Conservation (phyloP, 768 basidiomycete species). For the Pulveroboletus ravenelii region DNA sequence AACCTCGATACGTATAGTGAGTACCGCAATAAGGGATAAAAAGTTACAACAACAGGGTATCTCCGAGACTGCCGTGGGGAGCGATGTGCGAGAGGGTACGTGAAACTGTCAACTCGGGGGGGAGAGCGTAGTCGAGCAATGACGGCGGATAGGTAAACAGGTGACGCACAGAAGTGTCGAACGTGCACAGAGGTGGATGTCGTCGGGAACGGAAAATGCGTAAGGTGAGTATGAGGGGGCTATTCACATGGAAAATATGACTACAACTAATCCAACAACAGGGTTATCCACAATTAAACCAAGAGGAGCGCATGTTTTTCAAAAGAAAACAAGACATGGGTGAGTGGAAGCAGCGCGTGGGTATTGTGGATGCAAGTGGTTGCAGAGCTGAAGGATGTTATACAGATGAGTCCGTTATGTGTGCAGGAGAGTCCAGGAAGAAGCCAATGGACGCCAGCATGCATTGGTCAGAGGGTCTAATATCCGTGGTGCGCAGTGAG, state of each 20-base stretch:
- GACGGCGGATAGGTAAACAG: constrained; percentile 5
- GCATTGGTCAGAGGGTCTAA: constrained; percentile 30
- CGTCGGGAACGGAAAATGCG: constrained; percentile 11
- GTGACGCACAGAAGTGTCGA: constrained; percentile 20
- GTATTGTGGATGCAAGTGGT: constrained; percentile 26
- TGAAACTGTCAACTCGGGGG: constrained; percentile 29
- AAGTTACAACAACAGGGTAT: constrained; percentile 34
- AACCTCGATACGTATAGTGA: constrained; percentile 26
- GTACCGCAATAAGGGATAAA: constrained; percentile 25
- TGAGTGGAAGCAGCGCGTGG: constrained; percentile 29
- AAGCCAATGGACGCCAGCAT: constrained; percentile 35
- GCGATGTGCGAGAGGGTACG: constrained; percentile 20
- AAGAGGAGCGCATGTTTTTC: constrained; percentile 22
- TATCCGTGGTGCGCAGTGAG: constrained; percentile 29
- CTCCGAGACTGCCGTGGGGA: constrained; percentile 27
- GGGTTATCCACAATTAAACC: constrained; percentile 33
- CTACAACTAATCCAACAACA: constrained; percentile 36
- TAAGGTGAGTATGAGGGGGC: constrained; percentile 22
- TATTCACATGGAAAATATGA: constrained; percentile 31
- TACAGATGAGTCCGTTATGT: constrained; percentile 31
- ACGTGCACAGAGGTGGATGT: constrained; percentile 8
- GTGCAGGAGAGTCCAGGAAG: constrained; percentile 23
- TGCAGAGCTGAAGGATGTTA: constrained; percentile 20
- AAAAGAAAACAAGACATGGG: not conserved
- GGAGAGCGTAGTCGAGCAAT: constrained; percentile 19